These are phyloP conservation scores for Diospyros kaki DNA, from an alignment of 148 eudicot genomes.

Conservation along the genomic window DNA sequence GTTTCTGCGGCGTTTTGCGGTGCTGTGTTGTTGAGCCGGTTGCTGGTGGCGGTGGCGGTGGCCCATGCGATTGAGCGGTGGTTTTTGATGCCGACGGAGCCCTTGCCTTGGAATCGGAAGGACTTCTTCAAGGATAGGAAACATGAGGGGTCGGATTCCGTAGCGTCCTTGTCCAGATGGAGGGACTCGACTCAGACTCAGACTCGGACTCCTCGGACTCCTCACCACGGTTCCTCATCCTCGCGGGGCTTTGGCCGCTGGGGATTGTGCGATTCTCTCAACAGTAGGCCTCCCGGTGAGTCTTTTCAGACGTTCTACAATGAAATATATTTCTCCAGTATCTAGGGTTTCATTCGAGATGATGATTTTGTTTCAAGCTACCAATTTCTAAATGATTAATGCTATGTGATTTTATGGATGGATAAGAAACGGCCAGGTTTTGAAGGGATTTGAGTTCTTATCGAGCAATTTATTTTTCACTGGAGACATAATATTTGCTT, in stretches of 20 bases:
- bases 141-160: slow-evolving; percentile 38
- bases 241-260: slow-evolving; percentile 35
- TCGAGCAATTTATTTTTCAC: background rate
- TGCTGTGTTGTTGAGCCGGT: background rate
- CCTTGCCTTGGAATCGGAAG: slow-evolving; percentile 79
- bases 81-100: slow-evolving; percentile 86
- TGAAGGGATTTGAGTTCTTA: background rate
- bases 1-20: background rate
- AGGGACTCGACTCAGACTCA: slow-evolving; percentile 10
- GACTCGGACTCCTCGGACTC: slow-evolving; percentile 27
- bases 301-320: background rate
- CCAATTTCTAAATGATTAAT: background rate
- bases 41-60: background rate
- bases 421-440: background rate
- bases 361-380: background rate
- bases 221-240: slow-evolving; percentile 32
- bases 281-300: slow-evolving; percentile 39
- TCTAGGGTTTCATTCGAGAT: slow-evolving; percentile 6
- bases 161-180: slow-evolving; percentile 37
- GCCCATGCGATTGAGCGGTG: slow-evolving; percentile 26
- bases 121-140: slow-evolving; percentile 53
- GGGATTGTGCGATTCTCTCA: slow-evolving; percentile 40
- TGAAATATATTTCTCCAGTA: background rate
- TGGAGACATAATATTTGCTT: background rate
- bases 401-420: background rate